These are phyloP conservation scores for Zhuliangozyma blackwelliae DNA, from an alignment of 1,139 yeast species.

Conservation along the genomic window DNA sequence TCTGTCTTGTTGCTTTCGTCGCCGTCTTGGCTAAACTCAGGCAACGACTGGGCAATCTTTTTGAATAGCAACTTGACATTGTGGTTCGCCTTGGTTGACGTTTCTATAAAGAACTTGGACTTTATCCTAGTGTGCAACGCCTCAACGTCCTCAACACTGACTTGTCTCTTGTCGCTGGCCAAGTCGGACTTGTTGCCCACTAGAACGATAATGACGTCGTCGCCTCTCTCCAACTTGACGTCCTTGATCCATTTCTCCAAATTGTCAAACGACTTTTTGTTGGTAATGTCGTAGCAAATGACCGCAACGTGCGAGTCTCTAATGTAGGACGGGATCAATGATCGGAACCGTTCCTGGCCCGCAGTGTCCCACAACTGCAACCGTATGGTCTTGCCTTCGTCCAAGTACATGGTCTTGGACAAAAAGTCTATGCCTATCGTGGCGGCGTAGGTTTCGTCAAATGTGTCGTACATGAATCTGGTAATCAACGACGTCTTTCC, in stretches of 20 bases:
- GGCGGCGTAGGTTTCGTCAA: conserved; percentile 92
- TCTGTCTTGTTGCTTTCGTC: conserved; percentile 21
- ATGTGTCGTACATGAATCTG: conserved; percentile 97
- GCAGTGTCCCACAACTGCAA: conserved; percentile 59
- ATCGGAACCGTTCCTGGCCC: conserved; percentile 59
- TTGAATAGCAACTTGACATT: conserved; percentile 87
- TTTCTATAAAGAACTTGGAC: conserved; percentile 80
- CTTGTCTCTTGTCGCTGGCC: conserved; percentile 64
- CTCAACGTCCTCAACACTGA: conserved; percentile 76
- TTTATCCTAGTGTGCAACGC: conserved; percentile 50
- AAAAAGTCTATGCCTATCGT: conserved; percentile 95
- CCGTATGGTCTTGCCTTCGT: conserved; percentile 51
- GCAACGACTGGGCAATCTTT: conserved; percentile 85
- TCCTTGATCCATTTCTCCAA: conserved; percentile 50
- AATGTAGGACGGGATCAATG: conserved; percentile 77
- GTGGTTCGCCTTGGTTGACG: conserved; percentile 92
- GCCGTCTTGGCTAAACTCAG: conserved; percentile 60
- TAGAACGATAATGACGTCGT: conserved; percentile 49
- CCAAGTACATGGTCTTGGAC: conserved; percentile 68
- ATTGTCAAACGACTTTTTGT: conserved; percentile 73
- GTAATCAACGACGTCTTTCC: conserved; percentile 96
- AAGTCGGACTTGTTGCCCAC: conserved; percentile 62
- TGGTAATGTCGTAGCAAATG: conserved; percentile 89
- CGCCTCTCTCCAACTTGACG: conserved; percentile 72
- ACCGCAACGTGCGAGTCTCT: conserved; percentile 97